Evolutionary conservation across 257 asterid genomes (phyloP), one percentile per base, ranked within the genome.

Genomic region (Schizonepeta tenuifolia): DNA sequence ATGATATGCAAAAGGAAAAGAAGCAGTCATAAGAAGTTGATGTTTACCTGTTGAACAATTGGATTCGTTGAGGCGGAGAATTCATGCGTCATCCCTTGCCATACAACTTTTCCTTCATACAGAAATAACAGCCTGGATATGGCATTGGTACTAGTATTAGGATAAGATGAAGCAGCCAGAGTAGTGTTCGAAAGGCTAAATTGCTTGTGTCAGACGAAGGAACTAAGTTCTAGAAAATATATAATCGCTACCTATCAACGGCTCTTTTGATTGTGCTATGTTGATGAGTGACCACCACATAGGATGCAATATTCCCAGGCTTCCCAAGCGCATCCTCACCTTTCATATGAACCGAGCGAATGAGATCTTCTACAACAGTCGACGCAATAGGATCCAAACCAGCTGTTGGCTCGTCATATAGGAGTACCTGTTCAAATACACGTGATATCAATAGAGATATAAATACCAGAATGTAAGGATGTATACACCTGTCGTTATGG

Each of bases 341-440:
- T 79, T 84, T 81, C 80, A 80, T 74, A 74, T 95, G 99, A 82
- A 95, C 97, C 15, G 98, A 95, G 65, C 99, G 97, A 69, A 92
- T 95, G 79, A 95, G 95, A 84, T 95, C 99, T 81, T 95, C 99
- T 75, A 95, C 97, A 60, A 95, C 99, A 4, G 99, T 95, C 14
- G 98, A 95, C 1, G 99, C 99, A 81, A 95, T 95, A 56, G 99
- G 99, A 87, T 95, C 99, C 35, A 95, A 95, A 67, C 99, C 99
- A 78, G 99, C 98, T 60, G 98, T 95, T 58, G 99, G 99, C 81
- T 95, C 99, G 65, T 95, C 99, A 73, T 92, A 95, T 67, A 95
- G 82, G 66, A 95, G 95, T 69, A 95, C 99, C 99, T 94, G 85
- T 73, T 68, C 87, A 63, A 66, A 66, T 65, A 26, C 51, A 73